Conservation (phyloP, 441 rosid species). For the Pelargonium citronellum region DNA sequence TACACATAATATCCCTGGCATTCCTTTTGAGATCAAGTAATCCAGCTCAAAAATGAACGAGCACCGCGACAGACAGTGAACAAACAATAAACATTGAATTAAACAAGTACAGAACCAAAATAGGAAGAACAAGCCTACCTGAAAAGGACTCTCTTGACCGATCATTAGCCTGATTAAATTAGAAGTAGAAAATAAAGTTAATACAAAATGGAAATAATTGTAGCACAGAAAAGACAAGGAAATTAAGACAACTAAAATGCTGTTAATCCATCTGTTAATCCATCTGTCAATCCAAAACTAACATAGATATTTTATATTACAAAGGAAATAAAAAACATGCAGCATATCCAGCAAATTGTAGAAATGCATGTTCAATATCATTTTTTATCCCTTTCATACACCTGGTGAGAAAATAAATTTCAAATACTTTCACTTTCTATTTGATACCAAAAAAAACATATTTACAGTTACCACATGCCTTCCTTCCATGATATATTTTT, state of each 20-base stretch:
- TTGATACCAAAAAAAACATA: too few species aligned
- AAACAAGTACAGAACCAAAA: not conserved
- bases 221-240: conserved; percentile 3
- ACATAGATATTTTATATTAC: not conserved
- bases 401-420: too few species aligned
- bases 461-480: too few species aligned
- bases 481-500: too few species aligned
- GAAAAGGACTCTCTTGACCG: conserved; percentile 30
- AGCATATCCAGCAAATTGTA: not conserved
- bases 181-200: conserved; percentile 9
- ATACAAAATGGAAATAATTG: conserved; percentile 5
- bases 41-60: too few species aligned
- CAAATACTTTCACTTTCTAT: too few species aligned
- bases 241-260: not conserved
- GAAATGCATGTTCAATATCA: not conserved
- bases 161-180: conserved; percentile 34
- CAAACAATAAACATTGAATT: not conserved
- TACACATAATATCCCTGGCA: too few species aligned
- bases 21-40: too few species aligned
- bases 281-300: not conserved
- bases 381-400: too few species aligned
- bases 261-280: not conserved
- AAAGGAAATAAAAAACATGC: not conserved
- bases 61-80: not conserved
- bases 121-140: conserved; percentile 28